Percentiles rank a stretch among this genome's conserved stretches.
These are phyloP conservation scores for Fusarium avenaceum DNA, from an alignment of 2,329 filamentous ascomycete genomes.

Conservation along the genomic window DNA sequence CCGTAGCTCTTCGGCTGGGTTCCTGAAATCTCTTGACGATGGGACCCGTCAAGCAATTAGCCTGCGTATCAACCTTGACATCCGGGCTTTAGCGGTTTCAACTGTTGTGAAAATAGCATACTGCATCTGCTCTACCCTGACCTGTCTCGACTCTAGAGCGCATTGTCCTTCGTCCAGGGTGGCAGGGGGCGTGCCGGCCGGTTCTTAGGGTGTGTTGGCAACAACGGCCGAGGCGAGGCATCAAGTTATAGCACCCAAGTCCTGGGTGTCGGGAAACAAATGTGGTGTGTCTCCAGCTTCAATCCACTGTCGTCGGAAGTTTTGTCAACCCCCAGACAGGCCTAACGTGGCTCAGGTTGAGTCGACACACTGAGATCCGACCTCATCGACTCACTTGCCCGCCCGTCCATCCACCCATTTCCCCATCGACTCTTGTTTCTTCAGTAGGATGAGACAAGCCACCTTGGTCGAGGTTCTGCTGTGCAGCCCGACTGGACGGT, in stretches of 20 bases:
- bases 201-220: slow-evolving; percentile 26
- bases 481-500: slow-evolving; percentile 49
- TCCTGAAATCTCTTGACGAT: slow-evolving; percentile 37
- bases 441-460: slow-evolving; percentile 51
- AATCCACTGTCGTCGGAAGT: slow-evolving; percentile 47
- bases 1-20: slow-evolving; percentile 44
- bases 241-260: slow-evolving; percentile 27
- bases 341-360: slow-evolving; percentile 50
- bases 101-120: slow-evolving; percentile 50
- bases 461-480: slow-evolving; percentile 45
- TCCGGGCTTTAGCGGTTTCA: slow-evolving; percentile 47
- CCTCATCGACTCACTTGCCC: slow-evolving; percentile 48
- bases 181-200: slow-evolving; percentile 35
- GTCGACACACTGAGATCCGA: slow-evolving; percentile 46
- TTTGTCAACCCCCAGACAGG: slow-evolving; percentile 51
- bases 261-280: slow-evolving; percentile 35
- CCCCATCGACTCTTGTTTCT: slow-evolving; percentile 47
- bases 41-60: slow-evolving; percentile 42
- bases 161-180: slow-evolving; percentile 34
- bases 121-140: slow-evolving; percentile 39
- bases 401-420: slow-evolving; percentile 46
- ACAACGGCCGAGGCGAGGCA: slow-evolving; percentile 35
- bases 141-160: slow-evolving; percentile 27
- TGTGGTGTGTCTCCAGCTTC: slow-evolving; percentile 41
- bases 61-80: slow-evolving; percentile 36